Conservation (phyloP, 805 yeast species). For the Zygotorulaspora sp. region DNA sequence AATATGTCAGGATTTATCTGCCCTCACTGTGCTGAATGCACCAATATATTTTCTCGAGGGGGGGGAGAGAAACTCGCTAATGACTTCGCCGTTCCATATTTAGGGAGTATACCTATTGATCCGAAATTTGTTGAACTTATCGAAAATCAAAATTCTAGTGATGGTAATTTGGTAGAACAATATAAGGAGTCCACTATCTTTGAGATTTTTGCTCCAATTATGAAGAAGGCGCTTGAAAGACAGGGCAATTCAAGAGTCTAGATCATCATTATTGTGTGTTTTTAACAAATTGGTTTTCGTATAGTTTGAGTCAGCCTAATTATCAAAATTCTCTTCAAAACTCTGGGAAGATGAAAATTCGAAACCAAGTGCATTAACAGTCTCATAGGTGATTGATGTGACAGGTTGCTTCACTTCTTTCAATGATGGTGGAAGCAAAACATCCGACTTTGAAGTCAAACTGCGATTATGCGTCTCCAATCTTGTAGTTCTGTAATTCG, state of each 20-base stretch:
- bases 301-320: too few species aligned
- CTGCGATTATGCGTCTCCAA: not conserved
- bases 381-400: conserved; percentile 17
- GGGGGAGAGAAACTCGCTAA: conserved; percentile 79
- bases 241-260: conserved; percentile 25
- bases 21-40: conserved; percentile 88
- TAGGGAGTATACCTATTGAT: conserved; percentile 91
- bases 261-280: conserved; percentile 2
- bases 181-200: conserved; percentile 35
- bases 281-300: too few species aligned
- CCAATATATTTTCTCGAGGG: conserved; percentile 87
- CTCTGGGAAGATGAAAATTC: not conserved
- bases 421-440: conserved; percentile 13
- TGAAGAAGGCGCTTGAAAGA: conserved; percentile 35
- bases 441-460: not conserved
- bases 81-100: conserved; percentile 55
- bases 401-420: conserved; percentile 15
- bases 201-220: conserved; percentile 45
- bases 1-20: conserved; percentile 97
- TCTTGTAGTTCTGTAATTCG: conserved; percentile 3
- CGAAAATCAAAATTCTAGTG: conserved; percentile 47
- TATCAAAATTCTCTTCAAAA: too few species aligned
- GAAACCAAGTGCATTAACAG: conserved; percentile 8
- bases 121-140: conserved; percentile 84
- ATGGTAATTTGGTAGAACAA: conserved; percentile 33